Conservation (phyloP, 164 flowering plant genomes). For the Stephania cephalantha region DNA sequence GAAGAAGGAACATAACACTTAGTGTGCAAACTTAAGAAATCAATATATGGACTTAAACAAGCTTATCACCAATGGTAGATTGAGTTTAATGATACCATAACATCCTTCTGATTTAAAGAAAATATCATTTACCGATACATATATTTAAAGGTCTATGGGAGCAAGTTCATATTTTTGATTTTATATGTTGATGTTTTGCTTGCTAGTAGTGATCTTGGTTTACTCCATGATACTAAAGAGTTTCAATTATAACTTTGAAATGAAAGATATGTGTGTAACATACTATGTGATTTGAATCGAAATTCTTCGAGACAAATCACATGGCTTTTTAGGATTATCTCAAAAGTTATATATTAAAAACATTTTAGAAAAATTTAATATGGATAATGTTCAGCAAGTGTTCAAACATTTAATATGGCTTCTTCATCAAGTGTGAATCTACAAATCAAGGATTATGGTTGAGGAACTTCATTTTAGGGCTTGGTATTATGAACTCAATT, state of each 20-base stretch:
- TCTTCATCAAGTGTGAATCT: too few relatives aligned
- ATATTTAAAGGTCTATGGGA: background rate
- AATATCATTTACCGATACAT: background rate
- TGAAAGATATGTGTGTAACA: background rate
- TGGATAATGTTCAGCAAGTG: background rate
- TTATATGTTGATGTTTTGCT: conserved; percentile 1
- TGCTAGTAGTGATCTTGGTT: background rate
- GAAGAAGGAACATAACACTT: background rate
- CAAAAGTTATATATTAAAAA: background rate
- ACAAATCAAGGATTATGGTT: background rate
- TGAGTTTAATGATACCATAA: background rate
- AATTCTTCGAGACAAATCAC: background rate
- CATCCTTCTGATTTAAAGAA: background rate
- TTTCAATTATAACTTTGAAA: background rate
- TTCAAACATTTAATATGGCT: too few relatives aligned
- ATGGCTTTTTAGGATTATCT: background rate
- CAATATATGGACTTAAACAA: background rate
- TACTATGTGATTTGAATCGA: background rate
- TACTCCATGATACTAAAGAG: too few relatives aligned
- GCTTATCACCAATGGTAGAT: background rate
- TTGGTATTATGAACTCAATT: background rate
- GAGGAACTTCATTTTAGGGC: background rate
- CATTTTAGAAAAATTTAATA: background rate
- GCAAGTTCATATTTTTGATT: background rate
- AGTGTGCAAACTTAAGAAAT: background rate